These are phyloP conservation scores for Hyphopichia fennica DNA, from an alignment of 1,139 yeast species.

Conservation along the genomic window DNA sequence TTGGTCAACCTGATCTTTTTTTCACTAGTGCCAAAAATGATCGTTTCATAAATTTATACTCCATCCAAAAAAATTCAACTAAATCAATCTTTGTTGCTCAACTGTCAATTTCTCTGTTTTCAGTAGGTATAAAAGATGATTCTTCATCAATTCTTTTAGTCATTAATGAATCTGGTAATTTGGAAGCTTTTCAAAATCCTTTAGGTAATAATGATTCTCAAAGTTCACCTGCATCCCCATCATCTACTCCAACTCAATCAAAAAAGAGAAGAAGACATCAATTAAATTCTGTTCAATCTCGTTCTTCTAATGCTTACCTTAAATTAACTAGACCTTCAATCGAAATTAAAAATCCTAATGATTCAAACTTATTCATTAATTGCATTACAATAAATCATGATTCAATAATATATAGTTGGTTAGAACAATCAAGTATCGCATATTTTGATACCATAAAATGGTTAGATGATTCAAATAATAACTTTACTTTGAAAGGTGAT, in stretches of 20 bases:
- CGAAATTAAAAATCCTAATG: slow-evolving; percentile 32
- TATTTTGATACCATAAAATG: slow-evolving; percentile 62
- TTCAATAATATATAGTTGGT: slow-evolving; percentile 58
- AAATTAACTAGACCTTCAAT: slow-evolving; percentile 44
- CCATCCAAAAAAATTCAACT: slow-evolving; percentile 42
- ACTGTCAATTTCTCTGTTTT: slow-evolving; percentile 51
- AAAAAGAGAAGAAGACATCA: slow-evolving; percentile 40
- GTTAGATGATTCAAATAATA: slow-evolving; percentile 37
- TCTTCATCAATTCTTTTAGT: slow-evolving; percentile 49
- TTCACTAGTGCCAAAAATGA: slow-evolving; percentile 75
- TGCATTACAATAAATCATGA: slow-evolving; percentile 39
- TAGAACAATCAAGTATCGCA: slow-evolving; percentile 68
- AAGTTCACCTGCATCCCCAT: slow-evolving; percentile 14
- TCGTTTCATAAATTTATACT: slow-evolving; percentile 73
- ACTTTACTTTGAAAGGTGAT: slow-evolving; percentile 20
- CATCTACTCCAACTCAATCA: slow-evolving; percentile 14
- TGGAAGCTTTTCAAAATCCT: slow-evolving; percentile 66
- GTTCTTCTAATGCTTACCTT: slow-evolving; percentile 46
- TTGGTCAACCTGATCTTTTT: slow-evolving; percentile 41
- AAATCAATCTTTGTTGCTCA: slow-evolving; percentile 64
- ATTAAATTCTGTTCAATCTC: slow-evolving; percentile 40
- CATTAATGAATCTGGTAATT: slow-evolving; percentile 65
- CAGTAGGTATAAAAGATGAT: slow-evolving; percentile 35
- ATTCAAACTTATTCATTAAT: slow-evolving; percentile 40
- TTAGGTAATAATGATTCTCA: slow-evolving; percentile 22